These are phyloP conservation scores for Brassica balearica DNA, from an alignment of 441 rosid genomes.

Conservation along the genomic window DNA sequence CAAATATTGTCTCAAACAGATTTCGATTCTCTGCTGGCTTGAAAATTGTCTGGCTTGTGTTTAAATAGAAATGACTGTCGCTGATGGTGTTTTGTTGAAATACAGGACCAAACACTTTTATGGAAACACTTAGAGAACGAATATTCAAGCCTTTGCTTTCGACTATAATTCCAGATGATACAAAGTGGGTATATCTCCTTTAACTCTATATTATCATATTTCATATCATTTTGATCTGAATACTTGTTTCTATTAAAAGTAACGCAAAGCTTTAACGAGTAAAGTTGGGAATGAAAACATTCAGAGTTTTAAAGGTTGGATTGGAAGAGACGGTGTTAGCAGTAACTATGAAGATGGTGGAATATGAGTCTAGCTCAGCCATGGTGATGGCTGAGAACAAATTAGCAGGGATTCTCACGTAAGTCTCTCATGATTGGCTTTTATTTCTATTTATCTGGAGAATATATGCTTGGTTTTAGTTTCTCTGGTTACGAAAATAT, in stretches of 20 bases:
- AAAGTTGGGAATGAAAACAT: slow-evolving; percentile 35
- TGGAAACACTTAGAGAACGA: slow-evolving; percentile 88
- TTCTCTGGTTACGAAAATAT: background rate
- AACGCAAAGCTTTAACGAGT: slow-evolving; percentile 35
- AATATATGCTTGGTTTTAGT: background rate
- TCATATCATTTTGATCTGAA: slow-evolving; percentile 3
- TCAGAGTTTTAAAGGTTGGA: slow-evolving; percentile 82
- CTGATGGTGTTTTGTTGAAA: slow-evolving; percentile 26
- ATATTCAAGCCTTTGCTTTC: slow-evolving; percentile 90
- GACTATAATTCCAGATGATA: slow-evolving; percentile 80
- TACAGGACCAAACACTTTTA: slow-evolving; percentile 76
- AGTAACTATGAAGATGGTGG: slow-evolving; percentile 88
- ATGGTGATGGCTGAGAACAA: slow-evolving; percentile 76
- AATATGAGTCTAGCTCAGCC: slow-evolving; percentile 71
- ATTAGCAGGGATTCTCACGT: slow-evolving; percentile 90
- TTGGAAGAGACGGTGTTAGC: slow-evolving; percentile 77
- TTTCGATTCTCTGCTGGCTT: background rate
- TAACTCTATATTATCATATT: slow-evolving; percentile 19
- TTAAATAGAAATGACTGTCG: slow-evolving; percentile 2
- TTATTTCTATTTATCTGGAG: background rate
- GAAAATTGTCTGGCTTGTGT: background rate
- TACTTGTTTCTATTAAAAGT: slow-evolving; percentile 10
- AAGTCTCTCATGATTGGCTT: slow-evolving; percentile 42
- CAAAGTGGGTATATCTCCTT: slow-evolving; percentile 91
- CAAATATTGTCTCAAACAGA: background rate